Percentiles rank a stretch among this genome's conserved stretches.
Evolutionary conservation across 345 rosid genomes (phyloP).

Genomic region (Kandelia obovata): DNA sequence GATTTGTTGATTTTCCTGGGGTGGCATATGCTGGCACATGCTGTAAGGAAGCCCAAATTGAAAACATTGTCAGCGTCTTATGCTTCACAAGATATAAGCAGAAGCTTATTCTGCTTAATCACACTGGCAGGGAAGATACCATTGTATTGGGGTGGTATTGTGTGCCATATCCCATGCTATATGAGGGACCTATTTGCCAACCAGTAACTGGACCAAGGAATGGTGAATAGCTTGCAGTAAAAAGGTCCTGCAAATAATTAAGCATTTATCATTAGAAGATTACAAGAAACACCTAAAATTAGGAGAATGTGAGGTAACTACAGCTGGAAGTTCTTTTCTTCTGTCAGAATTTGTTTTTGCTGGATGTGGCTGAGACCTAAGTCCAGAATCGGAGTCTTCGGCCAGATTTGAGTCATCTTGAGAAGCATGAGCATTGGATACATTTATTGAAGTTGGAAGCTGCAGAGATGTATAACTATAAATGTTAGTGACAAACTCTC

Average conservation of each 20-base stretch:
- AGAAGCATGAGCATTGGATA: conserved; percentile 29
- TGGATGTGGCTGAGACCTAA: conserved; percentile 30
- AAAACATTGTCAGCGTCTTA: neutral
- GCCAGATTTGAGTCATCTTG: conserved; percentile 24
- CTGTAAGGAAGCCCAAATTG: conserved; percentile 32
- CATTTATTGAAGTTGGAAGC: conserved; percentile 26
- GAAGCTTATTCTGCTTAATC: conserved; percentile 1
- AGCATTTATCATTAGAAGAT: conserved; percentile 10
- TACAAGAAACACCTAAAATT: conserved; percentile 12
- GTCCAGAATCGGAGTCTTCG: conserved; percentile 25
- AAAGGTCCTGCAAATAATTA: conserved; percentile 57
- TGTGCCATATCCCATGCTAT: conserved; percentile 45
- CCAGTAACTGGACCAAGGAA: conserved; percentile 34
- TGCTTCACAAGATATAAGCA: neutral
- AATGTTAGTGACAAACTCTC: neutral
- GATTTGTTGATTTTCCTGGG: conserved; percentile 50
- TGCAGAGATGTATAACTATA: conserved; percentile 17
- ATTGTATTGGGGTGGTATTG: conserved; percentile 48
- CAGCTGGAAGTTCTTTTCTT: conserved; percentile 74
- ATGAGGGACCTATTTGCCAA: conserved; percentile 48
- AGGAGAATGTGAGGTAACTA: conserved; percentile 22
- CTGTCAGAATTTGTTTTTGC: conserved; percentile 31
- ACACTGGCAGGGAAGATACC: conserved; percentile 36
- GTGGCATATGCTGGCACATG: conserved; percentile 31
- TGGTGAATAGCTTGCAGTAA: conserved; percentile 47